Evolutionary conservation across 2,329 filamentous ascomycete species (phyloP), one percentile per base, ranked within the genome.

Genomic region (Pezicula radicicola): DNA sequence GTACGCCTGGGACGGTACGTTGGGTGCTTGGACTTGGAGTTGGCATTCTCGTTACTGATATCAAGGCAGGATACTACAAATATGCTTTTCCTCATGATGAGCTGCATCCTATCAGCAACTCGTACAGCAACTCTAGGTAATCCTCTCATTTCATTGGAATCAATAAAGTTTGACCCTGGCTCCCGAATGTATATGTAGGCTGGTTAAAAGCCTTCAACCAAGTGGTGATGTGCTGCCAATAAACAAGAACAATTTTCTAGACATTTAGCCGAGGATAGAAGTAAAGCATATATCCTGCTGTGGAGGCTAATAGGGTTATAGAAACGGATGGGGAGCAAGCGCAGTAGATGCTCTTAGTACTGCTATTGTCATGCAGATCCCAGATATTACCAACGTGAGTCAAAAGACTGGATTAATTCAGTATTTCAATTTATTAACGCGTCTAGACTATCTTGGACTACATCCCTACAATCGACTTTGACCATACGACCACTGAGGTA

Each of bases 301-400:
- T 16, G 12, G 13, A 49, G 21, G 48, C 56, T 60, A 55, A 60
- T 48, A 33, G 27, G 8, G 30, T 33, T 27, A 39, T 52, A 92
- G 89, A 55, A 92, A 92, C 63, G 86, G 83, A 49, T 96, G 91
- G 91, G 91, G 90, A 21, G 89, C 89, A 28, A 91, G 85, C 40
- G 88, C 89, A 1, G 79, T 94, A 13, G 91, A 96, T 67, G 88
- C 89, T 2, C 75, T 96, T 44, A 87, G 83, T 53, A 95, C 91
- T 0, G 90, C 90, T 7, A 74, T 92, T 46, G 70, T 96, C 21
- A 93, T 95, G 88, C 77, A 79, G 37, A 78, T 89, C 42, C 72
- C 75, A 27, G 74, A 84, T 15, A 83, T 89, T 33, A 33, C 30
- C 30, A 33, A 33, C 4, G 30, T 33, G 30, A 33, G 30, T 33